Base-by-base conservation (phyloP, 2,329 filamentous ascomycete species). In the Capronia americana region DNA sequence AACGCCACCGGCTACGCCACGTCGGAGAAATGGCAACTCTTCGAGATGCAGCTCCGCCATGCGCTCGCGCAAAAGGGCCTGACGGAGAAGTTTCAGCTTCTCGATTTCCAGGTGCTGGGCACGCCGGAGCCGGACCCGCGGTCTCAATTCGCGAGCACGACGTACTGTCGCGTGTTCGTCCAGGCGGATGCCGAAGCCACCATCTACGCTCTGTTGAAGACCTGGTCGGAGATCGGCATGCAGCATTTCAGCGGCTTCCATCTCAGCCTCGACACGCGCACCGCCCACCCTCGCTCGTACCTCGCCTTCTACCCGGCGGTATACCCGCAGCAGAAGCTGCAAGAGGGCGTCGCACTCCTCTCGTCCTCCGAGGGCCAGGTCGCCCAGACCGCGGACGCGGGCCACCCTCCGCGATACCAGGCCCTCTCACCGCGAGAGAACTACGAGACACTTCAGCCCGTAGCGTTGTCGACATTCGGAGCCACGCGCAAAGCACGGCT, bases 71-170 rank as follows among this genome's bases (percentile, higher is more conserved):
- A 78, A n/a, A 77, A 76, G 1, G 74, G 67, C 7, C 61, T 79
- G 4, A 63, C 76, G 26, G 74, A 81, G 23, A 74, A 80, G 38
- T 78, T 85, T 53, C 80, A 85, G 61, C 73, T 83, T 2, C 75
- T 87, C n/a, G 83, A 86, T 44, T 86, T 86, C 59, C 84, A 86
- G 72, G 73, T 80, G n/a, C 55, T 81, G 7, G 80, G 79, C 17
- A 75, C 77, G 0, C 77, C 80, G 3, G 73, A 73, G 14, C 23
- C 70, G 8, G 79, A 83, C 46, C 81, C 82, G 2, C 61, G 69
- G 1, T 76, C 71, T 6, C 81, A 84, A 69, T 71, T 78, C 5
- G 71, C 75, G 2, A 79, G 80, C 48, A 84, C 81, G 2, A 82
- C 80, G 2, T 82, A 81, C 66, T 73, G 83, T 57, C 79, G 82